Percentiles rank a stretch among this genome's conserved stretches.
Conservation (phyloP, 2,329 filamentous ascomycete genomes). For the Zymoseptoria passerinii region DNA sequence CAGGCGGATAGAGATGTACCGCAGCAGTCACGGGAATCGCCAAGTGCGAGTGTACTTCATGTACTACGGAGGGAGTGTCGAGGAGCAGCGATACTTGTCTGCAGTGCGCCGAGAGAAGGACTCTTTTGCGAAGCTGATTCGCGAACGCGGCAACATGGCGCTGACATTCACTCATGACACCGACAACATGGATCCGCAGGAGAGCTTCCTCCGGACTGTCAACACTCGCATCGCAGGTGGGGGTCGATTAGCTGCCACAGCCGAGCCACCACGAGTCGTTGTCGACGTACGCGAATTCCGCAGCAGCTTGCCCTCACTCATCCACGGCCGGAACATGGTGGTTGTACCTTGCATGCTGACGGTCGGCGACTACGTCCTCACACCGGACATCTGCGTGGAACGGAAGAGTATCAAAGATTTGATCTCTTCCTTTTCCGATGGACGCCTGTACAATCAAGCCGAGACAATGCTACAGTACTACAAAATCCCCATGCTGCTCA, state of each 20-base stretch:
- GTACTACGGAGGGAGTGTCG: conserved; percentile 89
- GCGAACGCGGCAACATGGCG: conserved; percentile 85
- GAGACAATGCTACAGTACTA: conserved; percentile 95
- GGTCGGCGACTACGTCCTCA: conserved; percentile 91
- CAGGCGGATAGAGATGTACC: conserved; percentile 86
- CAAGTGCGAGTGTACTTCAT: conserved; percentile 92
- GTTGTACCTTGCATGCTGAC: conserved; percentile 93
- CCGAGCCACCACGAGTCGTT: conserved; percentile 79
- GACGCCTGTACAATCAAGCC: conserved; percentile 81
- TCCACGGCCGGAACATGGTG: conserved; percentile 81
- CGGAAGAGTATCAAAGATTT: conserved; percentile 88
- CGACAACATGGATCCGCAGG: conserved; percentile 70
- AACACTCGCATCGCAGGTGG: conserved; percentile 96
- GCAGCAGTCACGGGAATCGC: conserved; percentile 82
- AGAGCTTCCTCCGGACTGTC: conserved; percentile 85
- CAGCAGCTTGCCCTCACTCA: conserved; percentile 79
- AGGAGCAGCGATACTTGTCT: conserved; percentile 88
- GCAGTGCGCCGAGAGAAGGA: conserved; percentile 92
- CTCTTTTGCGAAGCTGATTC: conserved; percentile 87
- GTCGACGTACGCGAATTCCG: conserved; percentile 96
- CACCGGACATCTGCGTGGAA: conserved; percentile 84
- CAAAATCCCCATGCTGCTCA: conserved; percentile 79
- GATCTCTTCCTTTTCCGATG: conserved; percentile 84
- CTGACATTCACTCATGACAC: conserved; percentile 70
- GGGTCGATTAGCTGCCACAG: conserved; percentile 72